Percentiles rank a stretch among this genome's conserved stretches.
Evolutionary conservation across 805 yeast genomes (phyloP).

Genomic region (Candida fluviatilis): DNA sequence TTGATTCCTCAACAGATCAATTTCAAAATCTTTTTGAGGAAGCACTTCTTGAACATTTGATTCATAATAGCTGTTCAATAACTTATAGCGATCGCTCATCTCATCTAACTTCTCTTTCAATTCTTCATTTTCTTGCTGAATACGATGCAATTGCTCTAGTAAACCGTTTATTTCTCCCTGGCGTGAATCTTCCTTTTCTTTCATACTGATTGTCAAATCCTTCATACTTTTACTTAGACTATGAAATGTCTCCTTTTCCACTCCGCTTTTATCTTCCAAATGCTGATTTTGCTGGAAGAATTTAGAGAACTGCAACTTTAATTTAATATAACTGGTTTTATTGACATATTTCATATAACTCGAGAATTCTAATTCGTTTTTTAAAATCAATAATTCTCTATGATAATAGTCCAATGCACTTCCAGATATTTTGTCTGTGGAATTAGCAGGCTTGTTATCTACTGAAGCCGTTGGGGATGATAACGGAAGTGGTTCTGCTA

Average conservation of each 20-base stretch:
- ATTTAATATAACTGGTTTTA: constrained; percentile 23
- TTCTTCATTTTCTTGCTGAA: constrained; percentile 10
- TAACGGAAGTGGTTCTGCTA: constrained; percentile 5
- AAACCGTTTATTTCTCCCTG: constrained; percentile 9
- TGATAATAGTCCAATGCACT: constrained; percentile 44
- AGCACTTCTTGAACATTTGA: constrained; percentile 12
- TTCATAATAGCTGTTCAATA: constrained; percentile 6
- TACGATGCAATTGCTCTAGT: constrained; percentile 4
- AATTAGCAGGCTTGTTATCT: not conserved
- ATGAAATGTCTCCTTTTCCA: not conserved
- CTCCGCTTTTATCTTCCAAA: constrained; percentile 7
- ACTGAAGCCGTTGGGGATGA: constrained; percentile 20
- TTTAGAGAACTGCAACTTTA: constrained; percentile 10
- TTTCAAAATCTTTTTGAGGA: constrained; percentile 20
- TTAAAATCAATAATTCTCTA: constrained; percentile 52
- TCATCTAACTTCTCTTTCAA: constrained; percentile 6
- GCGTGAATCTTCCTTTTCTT: constrained; percentile 1
- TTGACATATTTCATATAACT: constrained; percentile 48
- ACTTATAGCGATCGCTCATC: constrained; percentile 8
- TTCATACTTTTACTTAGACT: constrained; percentile 1
- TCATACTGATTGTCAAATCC: not conserved
- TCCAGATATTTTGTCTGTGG: constrained; percentile 5
- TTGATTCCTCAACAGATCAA: constrained; percentile 14
- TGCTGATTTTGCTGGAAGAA: not conserved
- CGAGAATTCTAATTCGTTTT: constrained; percentile 60